Conservation (phyloP, 148 eudicot species). For the Linanthus parryae region DNA sequence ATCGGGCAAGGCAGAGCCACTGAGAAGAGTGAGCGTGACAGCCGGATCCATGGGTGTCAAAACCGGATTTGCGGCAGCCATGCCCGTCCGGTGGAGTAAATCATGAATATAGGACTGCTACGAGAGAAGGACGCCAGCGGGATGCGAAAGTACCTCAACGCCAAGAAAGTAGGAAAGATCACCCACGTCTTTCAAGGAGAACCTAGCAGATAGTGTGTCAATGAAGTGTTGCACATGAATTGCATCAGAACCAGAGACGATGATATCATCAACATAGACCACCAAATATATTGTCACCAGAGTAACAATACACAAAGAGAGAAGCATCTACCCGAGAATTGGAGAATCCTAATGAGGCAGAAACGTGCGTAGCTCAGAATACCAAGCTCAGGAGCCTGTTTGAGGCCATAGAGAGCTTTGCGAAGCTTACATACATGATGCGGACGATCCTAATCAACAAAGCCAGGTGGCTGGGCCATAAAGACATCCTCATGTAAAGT, state of each 20-base stretch:
- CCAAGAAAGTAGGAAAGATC: not conserved
- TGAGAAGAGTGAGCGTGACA: not conserved
- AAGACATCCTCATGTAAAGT: not conserved
- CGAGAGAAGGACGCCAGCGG: not conserved
- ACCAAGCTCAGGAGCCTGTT: slow-evolving; percentile 6
- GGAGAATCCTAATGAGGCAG: not conserved
- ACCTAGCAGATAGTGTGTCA: not conserved
- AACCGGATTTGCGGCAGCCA: not conserved
- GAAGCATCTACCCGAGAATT: not conserved
- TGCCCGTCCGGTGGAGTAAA: not conserved
- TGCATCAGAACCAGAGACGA: not conserved
- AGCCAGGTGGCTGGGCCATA: not conserved
- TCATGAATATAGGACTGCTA: not conserved
- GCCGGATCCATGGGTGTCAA: not conserved
- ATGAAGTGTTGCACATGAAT: not conserved
- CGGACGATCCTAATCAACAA: not conserved
- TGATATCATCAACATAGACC: not conserved
- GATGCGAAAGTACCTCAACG: not conserved
- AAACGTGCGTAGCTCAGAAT: not conserved
- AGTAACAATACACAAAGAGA: not conserved
- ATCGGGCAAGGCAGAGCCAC: not conserved
- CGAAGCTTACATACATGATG: not conserved
- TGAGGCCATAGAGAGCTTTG: not conserved
- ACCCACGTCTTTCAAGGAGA: not conserved
- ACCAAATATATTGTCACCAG: not conserved